Evolutionary conservation across 2,329 filamentous ascomycete species (phyloP).

Genomic region (Leptodontidium sp.): DNA sequence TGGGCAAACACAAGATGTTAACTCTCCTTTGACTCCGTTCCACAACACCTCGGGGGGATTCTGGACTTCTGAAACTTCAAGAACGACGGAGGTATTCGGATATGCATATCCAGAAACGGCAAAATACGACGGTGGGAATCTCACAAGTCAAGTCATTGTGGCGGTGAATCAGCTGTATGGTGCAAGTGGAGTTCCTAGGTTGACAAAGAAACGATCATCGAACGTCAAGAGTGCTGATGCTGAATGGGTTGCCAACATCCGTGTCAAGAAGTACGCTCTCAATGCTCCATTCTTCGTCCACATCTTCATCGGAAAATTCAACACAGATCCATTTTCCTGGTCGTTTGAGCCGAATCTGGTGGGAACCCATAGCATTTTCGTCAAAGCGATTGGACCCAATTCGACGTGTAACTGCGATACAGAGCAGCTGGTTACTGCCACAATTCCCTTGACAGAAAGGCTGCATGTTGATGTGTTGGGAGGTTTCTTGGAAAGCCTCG

Average conservation of each 20-base stretch:
- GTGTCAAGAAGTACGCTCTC: conserved; percentile 66
- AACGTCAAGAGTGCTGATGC: conserved; percentile 47
- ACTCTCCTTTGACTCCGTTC: conserved; percentile 49
- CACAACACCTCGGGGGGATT: conserved; percentile 61
- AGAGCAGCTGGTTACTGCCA: conserved; percentile 49
- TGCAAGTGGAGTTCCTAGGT: conserved; percentile 3
- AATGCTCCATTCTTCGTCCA: conserved; percentile 70
- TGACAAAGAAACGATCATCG: neutral
- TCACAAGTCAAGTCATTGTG: conserved; percentile 67
- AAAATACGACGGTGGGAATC: conserved; percentile 62
- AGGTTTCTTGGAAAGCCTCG: conserved; percentile 46
- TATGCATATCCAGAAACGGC: conserved; percentile 46
- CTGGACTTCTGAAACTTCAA: conserved; percentile 45
- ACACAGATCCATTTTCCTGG: conserved; percentile 39
- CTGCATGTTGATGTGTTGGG: conserved; percentile 47
- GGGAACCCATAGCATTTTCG: conserved; percentile 49
- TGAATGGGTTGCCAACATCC: conserved; percentile 75
- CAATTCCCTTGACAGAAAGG: conserved; percentile 54
- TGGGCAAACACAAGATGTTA: conserved; percentile 37
- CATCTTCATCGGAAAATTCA: conserved; percentile 67
- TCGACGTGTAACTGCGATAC: conserved; percentile 30
- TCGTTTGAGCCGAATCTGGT: conserved; percentile 43
- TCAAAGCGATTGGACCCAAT: conserved; percentile 35
- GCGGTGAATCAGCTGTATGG: conserved; percentile 64
- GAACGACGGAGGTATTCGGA: conserved; percentile 36